Evolutionary conservation across 805 yeast genomes (phyloP).

Genomic region (Candida ponderosae): DNA sequence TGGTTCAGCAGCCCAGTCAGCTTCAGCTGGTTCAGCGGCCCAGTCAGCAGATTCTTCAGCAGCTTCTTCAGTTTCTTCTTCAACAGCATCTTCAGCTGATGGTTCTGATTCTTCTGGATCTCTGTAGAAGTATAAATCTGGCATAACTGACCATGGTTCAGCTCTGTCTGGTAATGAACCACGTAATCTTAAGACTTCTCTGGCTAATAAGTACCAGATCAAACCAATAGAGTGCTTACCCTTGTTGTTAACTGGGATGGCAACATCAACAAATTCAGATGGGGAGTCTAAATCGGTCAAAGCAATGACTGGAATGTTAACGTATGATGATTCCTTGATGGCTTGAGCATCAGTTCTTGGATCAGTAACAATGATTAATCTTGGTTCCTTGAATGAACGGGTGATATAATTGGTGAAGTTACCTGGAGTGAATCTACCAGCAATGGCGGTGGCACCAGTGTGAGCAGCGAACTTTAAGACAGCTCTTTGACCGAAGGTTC

Average conservation of each 20-base stretch:
- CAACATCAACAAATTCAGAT: constrained; percentile 97
- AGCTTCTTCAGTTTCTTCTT: constrained; percentile 46
- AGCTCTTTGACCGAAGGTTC: constrained; percentile 99
- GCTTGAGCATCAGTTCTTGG: constrained; percentile 99
- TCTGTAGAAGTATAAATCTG: constrained; percentile 99
- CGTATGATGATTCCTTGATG: constrained; percentile 99
- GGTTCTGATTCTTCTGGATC: constrained; percentile 98
- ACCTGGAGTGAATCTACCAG: constrained; percentile 99
- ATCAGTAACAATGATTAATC: constrained; percentile 97
- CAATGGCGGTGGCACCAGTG: constrained; percentile 99
- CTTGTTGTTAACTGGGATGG: constrained; percentile 99
- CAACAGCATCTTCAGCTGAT: constrained; percentile 54
- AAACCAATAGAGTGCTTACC: constrained; percentile 99
- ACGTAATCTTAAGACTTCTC: constrained; percentile 99
- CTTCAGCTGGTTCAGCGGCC: constrained; percentile 59
- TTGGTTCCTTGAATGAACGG: constrained; percentile 99
- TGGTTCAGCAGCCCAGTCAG: constrained; percentile 69
- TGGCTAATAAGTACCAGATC: constrained; percentile 98
- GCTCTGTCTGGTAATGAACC: constrained; percentile 95
- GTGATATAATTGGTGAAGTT: constrained; percentile 99
- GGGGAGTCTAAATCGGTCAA: constrained; percentile 98
- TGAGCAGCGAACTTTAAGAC: constrained; percentile 98
- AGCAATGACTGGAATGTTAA: constrained; percentile 99
- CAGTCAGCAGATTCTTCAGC: constrained; percentile 66
- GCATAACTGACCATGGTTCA: constrained; percentile 98